Base-by-base conservation (phyloP, 2,329 filamentous ascomycete genomes). In the Fusarium xylarioides region DNA sequence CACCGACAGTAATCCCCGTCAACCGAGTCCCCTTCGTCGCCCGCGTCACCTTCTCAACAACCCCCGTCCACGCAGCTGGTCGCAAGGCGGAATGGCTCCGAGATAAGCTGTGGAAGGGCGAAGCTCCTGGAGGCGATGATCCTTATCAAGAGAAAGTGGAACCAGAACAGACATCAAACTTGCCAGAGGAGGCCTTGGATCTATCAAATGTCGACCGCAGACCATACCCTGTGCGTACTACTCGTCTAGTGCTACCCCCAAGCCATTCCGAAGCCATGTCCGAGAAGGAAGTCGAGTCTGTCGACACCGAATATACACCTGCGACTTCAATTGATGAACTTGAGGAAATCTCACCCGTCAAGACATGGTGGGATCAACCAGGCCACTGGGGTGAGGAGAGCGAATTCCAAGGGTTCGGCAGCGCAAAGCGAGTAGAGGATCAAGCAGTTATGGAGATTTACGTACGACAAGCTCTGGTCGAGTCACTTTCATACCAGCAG, bases 321-420 rank as follows among this genome's bases (percentile, higher is more conserved):
- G 89, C 88, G 21, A 79, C 80, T 19, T 80, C 79, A 8, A 82
- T 82, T 12, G 81, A 83, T 0, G 86, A 81, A 0, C 81, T 90
- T 5, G 84, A 86, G 68, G 81, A 84, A 55, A 83, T 89, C 18
- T 84, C 84, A 44, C 82, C 85, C 2, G 67, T 89, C 42, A 80
- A 80, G 38, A 80, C 79, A 32, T 91, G 88, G 88, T 91, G 88
- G 88, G 83, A 89, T 12, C 78, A 82, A 57, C 80, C 81, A n/a
- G 82, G 82, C n/a, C 83, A 89, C 76, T 90, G 88, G 87, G 82
- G 82, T 52, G 64, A 80, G 42, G 83, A 84, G 66, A 85, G 83
- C 74, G 75, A 82, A 54, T 86, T 87, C 69, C 76, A 75, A 21
- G 82, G 83, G 5, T 90, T 89, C 72, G 81, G 79, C 55, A 80